Conservation (phyloP, 2,329 filamentous ascomycete genomes). For the Trichophyton schoenleinii region DNA sequence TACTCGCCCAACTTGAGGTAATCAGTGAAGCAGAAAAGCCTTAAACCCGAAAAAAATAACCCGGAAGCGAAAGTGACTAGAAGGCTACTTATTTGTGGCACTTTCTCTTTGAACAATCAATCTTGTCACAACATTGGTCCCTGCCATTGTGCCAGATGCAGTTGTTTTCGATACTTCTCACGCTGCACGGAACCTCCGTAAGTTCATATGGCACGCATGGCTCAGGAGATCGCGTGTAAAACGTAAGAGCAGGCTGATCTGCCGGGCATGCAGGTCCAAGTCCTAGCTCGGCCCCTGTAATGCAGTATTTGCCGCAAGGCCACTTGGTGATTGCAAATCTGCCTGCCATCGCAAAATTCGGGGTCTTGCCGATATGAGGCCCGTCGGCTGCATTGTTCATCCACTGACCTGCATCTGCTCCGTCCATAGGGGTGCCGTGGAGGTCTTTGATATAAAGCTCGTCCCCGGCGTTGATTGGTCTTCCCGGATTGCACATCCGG, state of each 20-base stretch:
- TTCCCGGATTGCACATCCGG: neutral
- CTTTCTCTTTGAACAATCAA: constrained; percentile 1
- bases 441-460: constrained; percentile 6
- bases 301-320: constrained; percentile 5
- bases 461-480: constrained; percentile 1
- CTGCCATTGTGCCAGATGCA: constrained; percentile 4
- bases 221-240: neutral
- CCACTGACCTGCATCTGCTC: constrained; percentile 3
- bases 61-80: neutral
- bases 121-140: constrained; percentile 6
- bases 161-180: neutral
- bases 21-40: neutral
- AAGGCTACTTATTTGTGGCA: neutral
- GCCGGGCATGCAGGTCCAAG: constrained; percentile 3
- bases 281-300: neutral
- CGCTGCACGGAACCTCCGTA: constrained; percentile 1
- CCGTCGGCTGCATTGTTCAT: neutral
- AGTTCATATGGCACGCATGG: constrained; percentile 3
- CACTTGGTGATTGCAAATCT: constrained; percentile 4
- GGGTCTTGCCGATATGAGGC: constrained; percentile 2
- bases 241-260: neutral
- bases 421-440: constrained; percentile 3
- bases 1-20: neutral
- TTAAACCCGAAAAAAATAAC: neutral
- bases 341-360: neutral